Percentiles rank a stretch among this genome's conserved stretches.
phyloP scores from a whole-genome alignment of 495 filamentous ascomycete species.

The Penicillium lagena region DNA sequence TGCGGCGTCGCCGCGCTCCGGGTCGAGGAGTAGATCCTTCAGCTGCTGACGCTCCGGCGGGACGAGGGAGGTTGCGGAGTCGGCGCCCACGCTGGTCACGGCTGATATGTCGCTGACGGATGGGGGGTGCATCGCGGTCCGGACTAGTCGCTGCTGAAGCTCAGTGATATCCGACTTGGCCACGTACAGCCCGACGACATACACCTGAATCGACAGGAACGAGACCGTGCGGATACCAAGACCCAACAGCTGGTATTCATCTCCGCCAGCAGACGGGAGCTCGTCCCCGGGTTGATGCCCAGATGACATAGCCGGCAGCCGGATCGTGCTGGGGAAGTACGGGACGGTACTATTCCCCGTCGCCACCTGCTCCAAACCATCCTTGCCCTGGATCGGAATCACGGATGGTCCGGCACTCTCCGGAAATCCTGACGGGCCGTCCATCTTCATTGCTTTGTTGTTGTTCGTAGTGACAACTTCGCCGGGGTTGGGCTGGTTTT shows the following conservation, averaged over 20 bases:
- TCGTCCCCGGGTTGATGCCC: constrained; percentile 34
- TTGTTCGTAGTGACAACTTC: background rate
- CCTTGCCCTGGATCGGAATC: constrained; percentile 44
- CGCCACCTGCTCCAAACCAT: constrained; percentile 56
- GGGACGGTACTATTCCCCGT: constrained; percentile 84
- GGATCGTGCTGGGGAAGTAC: constrained; percentile 68
- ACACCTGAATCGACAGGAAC: constrained; percentile 87
- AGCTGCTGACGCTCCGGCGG: constrained; percentile 67
- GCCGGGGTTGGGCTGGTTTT: background rate
- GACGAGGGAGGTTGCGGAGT: constrained; percentile 74
- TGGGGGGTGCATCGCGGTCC: constrained; percentile 31
- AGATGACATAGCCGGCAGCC: constrained; percentile 44
- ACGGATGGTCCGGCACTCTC: constrained; percentile 27
- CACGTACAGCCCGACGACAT: constrained; percentile 88
- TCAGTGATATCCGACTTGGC: constrained; percentile 65
- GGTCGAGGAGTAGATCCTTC: constrained; percentile 60
- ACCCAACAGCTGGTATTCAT: constrained; percentile 82
- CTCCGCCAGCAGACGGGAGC: constrained; percentile 22
- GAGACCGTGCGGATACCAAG: constrained; percentile 83
- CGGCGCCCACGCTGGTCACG: constrained; percentile 46
- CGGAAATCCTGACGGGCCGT: constrained; percentile 34
- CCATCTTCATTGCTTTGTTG: constrained; percentile 24
- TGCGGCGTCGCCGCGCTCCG: constrained; percentile 54
- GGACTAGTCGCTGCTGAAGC: constrained; percentile 51
- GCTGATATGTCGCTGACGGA: constrained; percentile 38